These are phyloP conservation scores for Centaurea solstitialis DNA, from an alignment of 129 eudicot species.

Conservation along the genomic window DNA sequence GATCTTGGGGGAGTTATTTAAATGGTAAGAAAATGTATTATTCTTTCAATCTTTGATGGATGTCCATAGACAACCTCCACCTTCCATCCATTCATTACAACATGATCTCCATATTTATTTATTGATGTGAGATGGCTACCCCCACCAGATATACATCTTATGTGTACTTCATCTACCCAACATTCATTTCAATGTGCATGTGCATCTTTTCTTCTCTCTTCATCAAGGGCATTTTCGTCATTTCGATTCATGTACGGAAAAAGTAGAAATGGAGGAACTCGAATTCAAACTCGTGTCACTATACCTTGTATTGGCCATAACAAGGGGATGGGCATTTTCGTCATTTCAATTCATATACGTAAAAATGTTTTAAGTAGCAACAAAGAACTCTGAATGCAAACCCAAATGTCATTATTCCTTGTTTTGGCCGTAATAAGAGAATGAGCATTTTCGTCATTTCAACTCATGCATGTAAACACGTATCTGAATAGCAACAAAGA, in stretches of 20 bases:
- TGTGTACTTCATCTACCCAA: conserved; percentile 41
- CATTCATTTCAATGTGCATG: conserved; percentile 42
- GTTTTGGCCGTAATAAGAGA: conserved; percentile 17
- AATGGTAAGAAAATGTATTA: conserved; percentile 30
- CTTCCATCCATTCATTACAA: conserved; percentile 31
- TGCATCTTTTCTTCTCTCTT: conserved; percentile 15
- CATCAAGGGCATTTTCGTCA: neutral
- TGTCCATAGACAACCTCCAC: conserved; percentile 36
- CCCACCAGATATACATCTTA: conserved; percentile 44
- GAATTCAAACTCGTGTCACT: too few relatives aligned
- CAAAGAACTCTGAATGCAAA: neutral
- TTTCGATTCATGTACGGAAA: neutral
- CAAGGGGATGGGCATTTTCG: neutral
- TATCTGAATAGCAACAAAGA: neutral
- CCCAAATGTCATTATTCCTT: conserved; percentile 20
- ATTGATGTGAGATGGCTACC: conserved; percentile 39
- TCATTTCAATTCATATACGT: neutral
- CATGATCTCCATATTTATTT: conserved; percentile 39
- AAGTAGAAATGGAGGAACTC: neutral
- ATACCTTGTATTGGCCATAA: neutral
- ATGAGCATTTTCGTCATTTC: neutral
- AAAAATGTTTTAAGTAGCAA: neutral
- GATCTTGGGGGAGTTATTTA: conserved; percentile 39
- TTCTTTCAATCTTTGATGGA: conserved; percentile 33
- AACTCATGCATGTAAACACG: neutral